Evolutionary conservation across 495 filamentous ascomycete genomes (phyloP), one percentile per base, ranked within the genome.

Genomic region (Penicillium bialowiezense): DNA sequence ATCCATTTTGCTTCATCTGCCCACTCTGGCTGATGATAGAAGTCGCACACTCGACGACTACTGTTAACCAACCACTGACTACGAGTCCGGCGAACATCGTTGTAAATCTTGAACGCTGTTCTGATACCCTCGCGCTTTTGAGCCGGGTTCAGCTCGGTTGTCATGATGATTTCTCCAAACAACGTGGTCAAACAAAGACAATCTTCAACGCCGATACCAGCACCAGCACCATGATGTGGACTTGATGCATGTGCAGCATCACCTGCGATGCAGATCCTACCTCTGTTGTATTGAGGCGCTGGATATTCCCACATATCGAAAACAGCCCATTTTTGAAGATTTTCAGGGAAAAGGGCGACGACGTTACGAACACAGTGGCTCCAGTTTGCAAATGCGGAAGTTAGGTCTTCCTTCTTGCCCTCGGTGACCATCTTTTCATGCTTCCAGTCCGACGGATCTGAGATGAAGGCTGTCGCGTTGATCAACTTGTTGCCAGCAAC

Each of bases 181-280:
- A 44, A 7, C 14, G 40, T 42, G 15, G 21, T 29, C 40, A 42
- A n/a, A 12, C 24, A 42, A 6, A 77, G 38, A 1, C 66, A 75
- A 55, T 83, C 80, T 54, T 84, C 80, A 26, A 83, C 65, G 0
- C 78, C 78, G 48, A 80, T 65, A 0, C 78, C 77, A 0, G 75
- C 81, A 0, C 81, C 81, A 1, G 79, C 73, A 0, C 81, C 81
- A 2, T 82, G 70, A 54, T 77, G 70, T 17, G 74, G 74, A 0
- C 62, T 46, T 0, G 65, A 49, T 3, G 71, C 71, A 51, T 76
- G 73, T 3, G 74, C 73, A 3, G 73, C 72, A 44, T 81, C 77
- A 0, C 79, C 78, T 0, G 77, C 75, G 18, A 82, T 36, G 32
- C 71, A 74, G 1, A 80, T 55, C 12, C 62, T 51, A 0, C 72